These are phyloP conservation scores for Penicillium sp. DNA, from an alignment of 2,329 filamentous ascomycete genomes.

Conservation along the genomic window DNA sequence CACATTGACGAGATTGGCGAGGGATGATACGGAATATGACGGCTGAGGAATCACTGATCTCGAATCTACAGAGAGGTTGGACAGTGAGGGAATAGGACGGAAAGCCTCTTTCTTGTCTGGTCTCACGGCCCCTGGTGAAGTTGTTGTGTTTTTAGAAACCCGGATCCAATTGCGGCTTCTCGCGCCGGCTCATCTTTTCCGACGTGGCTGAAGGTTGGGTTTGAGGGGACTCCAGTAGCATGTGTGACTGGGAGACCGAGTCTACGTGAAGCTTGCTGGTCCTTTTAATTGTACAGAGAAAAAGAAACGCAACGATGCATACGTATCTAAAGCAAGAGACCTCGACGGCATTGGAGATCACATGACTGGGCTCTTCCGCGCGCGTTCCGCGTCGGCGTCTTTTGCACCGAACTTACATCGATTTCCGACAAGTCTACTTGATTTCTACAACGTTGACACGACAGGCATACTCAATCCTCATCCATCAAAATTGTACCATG, in stretches of 20 bases:
- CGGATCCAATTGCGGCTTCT: neutral
- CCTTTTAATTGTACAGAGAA: no score
- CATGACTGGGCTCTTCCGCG: constrained; percentile 1
- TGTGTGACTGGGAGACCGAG: no score
- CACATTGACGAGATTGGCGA: constrained; percentile 6
- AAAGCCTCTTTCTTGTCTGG: no score
- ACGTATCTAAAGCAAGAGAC: neutral
- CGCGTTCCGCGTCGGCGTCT: constrained; percentile 3
- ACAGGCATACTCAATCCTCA: neutral
- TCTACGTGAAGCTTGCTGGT: no score
- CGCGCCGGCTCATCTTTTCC: no score
- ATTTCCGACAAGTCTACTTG: neutral
- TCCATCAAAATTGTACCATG: constrained; percentile 18
- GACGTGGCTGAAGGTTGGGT: no score
- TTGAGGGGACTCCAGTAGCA: no score
- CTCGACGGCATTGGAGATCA: neutral
- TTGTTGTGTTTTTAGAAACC: no score
- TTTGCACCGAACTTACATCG: neutral
- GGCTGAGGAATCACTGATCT: constrained; percentile 8
- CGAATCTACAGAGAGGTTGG: constrained; percentile 2
- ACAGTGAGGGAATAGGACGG: neutral
- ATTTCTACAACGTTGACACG: neutral
- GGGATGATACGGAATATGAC: neutral
- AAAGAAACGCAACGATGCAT: no score
- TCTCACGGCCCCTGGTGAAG: no score